A percentile compares a stretch with the other conserved stretches of the same genome.
Evolutionary conservation across 2,329 filamentous ascomycete species (phyloP).

Genomic region (Helicocarpus griseus): DNA sequence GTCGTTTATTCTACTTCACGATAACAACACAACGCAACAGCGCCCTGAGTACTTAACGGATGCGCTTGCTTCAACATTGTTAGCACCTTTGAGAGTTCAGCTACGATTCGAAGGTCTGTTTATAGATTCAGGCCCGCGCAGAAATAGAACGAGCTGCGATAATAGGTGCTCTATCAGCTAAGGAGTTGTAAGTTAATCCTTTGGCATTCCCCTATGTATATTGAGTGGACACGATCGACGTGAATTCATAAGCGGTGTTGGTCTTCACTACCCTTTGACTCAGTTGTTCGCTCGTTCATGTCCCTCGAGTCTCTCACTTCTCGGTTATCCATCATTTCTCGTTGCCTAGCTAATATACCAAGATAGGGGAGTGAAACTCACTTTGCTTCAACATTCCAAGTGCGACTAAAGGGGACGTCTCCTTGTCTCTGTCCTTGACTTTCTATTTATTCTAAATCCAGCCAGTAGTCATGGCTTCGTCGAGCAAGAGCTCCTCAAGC

Average conservation of each 20-base stretch:
- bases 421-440: not conserved
- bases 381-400: not conserved
- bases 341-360: not conserved
- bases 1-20: not conserved
- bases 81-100: not conserved
- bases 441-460: not conserved
- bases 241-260: not conserved
- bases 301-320: too few relatives aligned
- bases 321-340: too few relatives aligned
- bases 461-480: conserved; percentile 2
- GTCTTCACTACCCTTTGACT: not conserved
- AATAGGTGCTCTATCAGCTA: not conserved
- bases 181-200: not conserved
- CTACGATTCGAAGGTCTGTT: not conserved
- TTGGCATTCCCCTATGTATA: not conserved
- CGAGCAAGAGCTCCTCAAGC: conserved; percentile 1
- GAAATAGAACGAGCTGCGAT: not conserved
- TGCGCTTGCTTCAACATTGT: not conserved
- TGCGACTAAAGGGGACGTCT: not conserved
- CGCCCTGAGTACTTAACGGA: not conserved
- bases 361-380: not conserved
- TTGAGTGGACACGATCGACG: not conserved
- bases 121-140: not conserved
- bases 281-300: too few relatives aligned
- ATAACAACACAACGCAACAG: not conserved